These are phyloP conservation scores for Ascochyta lentis DNA, from an alignment of 2,329 filamentous ascomycete species.

Conservation along the genomic window DNA sequence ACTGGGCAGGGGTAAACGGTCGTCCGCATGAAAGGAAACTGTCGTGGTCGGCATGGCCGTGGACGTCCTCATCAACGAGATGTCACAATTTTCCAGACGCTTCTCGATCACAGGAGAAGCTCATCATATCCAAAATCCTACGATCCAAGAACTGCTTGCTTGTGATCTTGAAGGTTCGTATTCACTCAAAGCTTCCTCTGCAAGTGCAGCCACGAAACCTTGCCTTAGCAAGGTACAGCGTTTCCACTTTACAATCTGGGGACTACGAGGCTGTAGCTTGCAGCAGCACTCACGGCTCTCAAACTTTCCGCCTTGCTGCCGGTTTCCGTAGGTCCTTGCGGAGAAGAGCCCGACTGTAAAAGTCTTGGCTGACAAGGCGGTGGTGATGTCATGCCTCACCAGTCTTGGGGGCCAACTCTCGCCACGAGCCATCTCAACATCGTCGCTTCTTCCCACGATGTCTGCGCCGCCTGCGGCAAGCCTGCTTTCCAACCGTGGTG, in stretches of 20 bases:
- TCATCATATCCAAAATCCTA: no score
- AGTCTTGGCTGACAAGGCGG: slow-evolving; percentile 4
- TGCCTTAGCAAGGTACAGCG: no score
- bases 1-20: background rate
- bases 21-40: no score
- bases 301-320: background rate
- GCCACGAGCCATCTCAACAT: background rate
- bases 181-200: background rate
- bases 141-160: no score
- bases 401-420: background rate
- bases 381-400: slow-evolving; percentile 4
- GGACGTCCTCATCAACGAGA: no score
- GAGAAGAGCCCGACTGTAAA: background rate
- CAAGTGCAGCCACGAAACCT: no score
- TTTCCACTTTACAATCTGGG: background rate
- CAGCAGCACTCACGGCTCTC: background rate
- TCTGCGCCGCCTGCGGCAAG: background rate
- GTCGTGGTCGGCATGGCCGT: no score
- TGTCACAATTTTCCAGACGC: no score
- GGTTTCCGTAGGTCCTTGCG: background rate
- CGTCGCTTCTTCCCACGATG: background rate
- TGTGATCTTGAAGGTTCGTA: no score
- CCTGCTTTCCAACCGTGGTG: background rate
- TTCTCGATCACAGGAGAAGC: no score
- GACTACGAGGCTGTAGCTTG: background rate